phyloP scores from a whole-genome alignment of 2,329 filamentous ascomycete genomes.

The Penicillium sp. region DNA sequence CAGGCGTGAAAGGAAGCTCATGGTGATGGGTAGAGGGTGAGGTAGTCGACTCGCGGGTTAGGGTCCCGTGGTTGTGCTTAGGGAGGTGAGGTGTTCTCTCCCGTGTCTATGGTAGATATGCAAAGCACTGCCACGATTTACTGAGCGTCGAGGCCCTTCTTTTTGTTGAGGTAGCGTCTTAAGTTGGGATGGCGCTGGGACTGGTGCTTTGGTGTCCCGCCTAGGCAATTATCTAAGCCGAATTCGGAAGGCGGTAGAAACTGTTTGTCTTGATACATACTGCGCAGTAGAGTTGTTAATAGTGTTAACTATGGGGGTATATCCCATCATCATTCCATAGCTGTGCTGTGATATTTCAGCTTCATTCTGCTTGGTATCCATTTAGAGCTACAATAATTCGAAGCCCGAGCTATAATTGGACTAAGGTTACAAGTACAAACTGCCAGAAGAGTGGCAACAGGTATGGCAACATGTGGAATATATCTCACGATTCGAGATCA shows the following conservation, averaged over 20 bases:
- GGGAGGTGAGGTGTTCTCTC: background rate
- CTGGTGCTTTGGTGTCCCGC: background rate
- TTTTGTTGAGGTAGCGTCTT: background rate
- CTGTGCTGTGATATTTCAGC: too few relatives aligned
- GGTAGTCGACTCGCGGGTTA: background rate
- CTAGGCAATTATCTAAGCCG: background rate
- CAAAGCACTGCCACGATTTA: background rate
- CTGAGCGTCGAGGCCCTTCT: background rate
- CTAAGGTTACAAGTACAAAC: background rate
- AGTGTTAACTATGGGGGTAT: too few relatives aligned
- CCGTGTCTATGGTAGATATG: background rate
- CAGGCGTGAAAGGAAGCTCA: conserved; percentile 67
- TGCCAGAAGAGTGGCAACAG: too few relatives aligned
- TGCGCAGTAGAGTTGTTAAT: too few relatives aligned
- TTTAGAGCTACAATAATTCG: too few relatives aligned
- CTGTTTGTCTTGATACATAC: too few relatives aligned
- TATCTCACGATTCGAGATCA: background rate
- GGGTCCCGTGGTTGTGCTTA: background rate
- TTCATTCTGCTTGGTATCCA: too few relatives aligned
- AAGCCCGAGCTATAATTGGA: background rate
- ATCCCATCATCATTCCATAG: background rate
- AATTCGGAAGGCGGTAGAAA: too few relatives aligned
- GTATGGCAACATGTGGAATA: background rate
- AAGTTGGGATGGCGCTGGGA: background rate
- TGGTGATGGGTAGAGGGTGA: conserved; percentile 32